Evolutionary conservation across 305 asterid genomes (phyloP).

Genomic region (Fraxinus angustifolia): DNA sequence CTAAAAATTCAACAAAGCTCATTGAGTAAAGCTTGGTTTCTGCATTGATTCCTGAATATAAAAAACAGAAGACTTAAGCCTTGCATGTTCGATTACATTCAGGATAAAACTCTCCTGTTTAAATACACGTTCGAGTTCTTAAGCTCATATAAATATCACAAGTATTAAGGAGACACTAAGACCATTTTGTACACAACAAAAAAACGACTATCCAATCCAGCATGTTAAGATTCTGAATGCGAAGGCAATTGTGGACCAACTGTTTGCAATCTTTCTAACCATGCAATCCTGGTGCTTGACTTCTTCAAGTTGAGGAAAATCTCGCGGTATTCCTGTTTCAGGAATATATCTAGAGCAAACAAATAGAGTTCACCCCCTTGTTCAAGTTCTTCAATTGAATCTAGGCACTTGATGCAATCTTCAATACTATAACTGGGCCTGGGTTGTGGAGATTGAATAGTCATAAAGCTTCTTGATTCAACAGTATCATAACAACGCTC

Average conservation of each 20-base stretch:
- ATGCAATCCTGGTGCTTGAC: slow-evolving; percentile 30
- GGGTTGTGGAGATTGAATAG: slow-evolving; percentile 28
- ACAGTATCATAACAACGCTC: slow-evolving; percentile 29
- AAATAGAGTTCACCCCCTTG: slow-evolving; percentile 35
- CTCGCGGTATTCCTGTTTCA: slow-evolving; percentile 37
- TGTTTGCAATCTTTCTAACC: slow-evolving; percentile 33
- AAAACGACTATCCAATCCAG: not conserved
- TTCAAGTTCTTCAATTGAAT: slow-evolving; percentile 29
- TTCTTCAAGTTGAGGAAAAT: slow-evolving; percentile 38
- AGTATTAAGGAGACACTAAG: not conserved
- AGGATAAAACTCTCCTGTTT: not conserved
- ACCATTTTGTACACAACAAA: not conserved
- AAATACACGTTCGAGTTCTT: not conserved
- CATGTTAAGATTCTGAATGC: not conserved
- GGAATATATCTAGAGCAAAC: slow-evolving; percentile 32
- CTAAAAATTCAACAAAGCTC: not conserved
- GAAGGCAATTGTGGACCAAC: slow-evolving; percentile 27
- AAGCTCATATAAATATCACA: not conserved
- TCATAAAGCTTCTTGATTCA: slow-evolving; percentile 29
- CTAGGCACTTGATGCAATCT: slow-evolving; percentile 37
- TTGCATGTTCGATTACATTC: not conserved
- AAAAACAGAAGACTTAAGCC: not conserved
- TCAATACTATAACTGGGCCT: slow-evolving; percentile 28
- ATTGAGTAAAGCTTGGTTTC: not conserved
- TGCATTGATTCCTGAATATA: not conserved